Conservation (phyloP, 257 asterid species). For the Nicotiana sylvestris region DNA sequence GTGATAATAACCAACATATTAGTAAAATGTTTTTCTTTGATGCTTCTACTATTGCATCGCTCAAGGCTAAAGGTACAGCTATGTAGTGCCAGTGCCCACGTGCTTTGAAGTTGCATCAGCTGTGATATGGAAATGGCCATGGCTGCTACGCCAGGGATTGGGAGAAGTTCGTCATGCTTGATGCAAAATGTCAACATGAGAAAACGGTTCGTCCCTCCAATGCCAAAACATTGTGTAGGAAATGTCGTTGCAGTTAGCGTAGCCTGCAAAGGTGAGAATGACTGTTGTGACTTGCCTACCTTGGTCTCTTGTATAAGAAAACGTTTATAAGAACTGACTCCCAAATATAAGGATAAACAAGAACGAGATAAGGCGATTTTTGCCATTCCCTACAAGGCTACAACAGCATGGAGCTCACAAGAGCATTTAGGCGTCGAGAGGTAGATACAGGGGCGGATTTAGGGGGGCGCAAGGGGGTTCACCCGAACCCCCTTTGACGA, state of each 20-base stretch:
- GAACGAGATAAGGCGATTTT: background rate
- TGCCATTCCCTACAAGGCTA: background rate
- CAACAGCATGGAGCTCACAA: background rate
- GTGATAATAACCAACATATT: background rate
- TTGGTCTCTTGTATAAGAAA: background rate
- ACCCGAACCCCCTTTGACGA: no score
- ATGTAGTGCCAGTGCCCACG: background rate
- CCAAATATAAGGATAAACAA: background rate
- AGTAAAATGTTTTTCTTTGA: background rate
- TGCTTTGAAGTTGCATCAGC: background rate
- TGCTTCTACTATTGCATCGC: background rate
- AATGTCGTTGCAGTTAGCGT: background rate
- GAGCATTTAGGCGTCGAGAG: background rate
- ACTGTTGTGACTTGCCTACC: background rate
- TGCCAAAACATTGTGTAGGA: background rate
- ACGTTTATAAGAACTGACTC: background rate
- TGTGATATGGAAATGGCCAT: background rate
- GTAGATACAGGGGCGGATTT: no score
- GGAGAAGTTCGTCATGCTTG: background rate
- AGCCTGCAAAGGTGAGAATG: background rate
- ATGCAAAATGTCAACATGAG: background rate
- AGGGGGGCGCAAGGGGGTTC: no score
- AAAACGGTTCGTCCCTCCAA: background rate
- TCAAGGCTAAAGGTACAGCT: background rate
- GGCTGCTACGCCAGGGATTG: background rate